phyloP scores from a whole-genome alignment of 2,329 filamentous ascomycete species.

The Tolypocladium ovalisporum region DNA sequence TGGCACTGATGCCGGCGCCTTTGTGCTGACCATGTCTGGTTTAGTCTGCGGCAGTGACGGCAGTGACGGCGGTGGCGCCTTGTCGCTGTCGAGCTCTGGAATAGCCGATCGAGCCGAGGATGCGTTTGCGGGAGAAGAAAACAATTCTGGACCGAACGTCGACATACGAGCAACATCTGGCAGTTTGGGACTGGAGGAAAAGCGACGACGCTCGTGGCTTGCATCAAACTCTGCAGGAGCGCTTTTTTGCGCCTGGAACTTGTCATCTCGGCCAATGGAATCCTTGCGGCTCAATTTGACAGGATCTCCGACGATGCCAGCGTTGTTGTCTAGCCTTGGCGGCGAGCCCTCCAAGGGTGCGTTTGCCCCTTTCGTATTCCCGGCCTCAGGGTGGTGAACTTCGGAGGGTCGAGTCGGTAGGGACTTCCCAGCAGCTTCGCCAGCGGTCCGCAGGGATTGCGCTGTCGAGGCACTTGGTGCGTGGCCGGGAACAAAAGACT shows the following conservation, averaged over 20 bases:
- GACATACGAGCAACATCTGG: constrained; percentile 49
- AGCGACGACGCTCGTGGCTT: constrained; percentile 14
- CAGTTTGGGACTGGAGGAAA: constrained; percentile 45
- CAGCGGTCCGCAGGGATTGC: background rate
- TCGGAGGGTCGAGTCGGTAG: constrained; percentile 58
- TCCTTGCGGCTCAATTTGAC: background rate
- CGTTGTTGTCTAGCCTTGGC: constrained; percentile 41
- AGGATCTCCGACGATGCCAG: background rate
- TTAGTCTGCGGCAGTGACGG: background rate
- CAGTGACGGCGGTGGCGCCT: background rate
- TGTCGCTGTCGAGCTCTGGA: background rate
- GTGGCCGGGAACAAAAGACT: background rate
- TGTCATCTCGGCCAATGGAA: background rate
- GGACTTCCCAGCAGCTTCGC: constrained; percentile 27
- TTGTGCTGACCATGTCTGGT: background rate
- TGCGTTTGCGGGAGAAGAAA: constrained; percentile 20
- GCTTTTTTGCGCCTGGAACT: background rate
- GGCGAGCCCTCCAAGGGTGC: constrained; percentile 43
- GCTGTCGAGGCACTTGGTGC: background rate
- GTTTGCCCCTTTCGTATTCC: constrained; percentile 44
- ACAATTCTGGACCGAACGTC: constrained; percentile 48
- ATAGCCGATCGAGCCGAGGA: background rate
- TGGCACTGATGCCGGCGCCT: background rate
- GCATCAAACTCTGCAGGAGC: background rate
- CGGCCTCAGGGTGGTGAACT: constrained; percentile 62